A percentile compares a stretch with the other conserved stretches of the same genome.
Conservation (phyloP, 2,329 filamentous ascomycete species). For the Tolypocladium paradoxum region DNA sequence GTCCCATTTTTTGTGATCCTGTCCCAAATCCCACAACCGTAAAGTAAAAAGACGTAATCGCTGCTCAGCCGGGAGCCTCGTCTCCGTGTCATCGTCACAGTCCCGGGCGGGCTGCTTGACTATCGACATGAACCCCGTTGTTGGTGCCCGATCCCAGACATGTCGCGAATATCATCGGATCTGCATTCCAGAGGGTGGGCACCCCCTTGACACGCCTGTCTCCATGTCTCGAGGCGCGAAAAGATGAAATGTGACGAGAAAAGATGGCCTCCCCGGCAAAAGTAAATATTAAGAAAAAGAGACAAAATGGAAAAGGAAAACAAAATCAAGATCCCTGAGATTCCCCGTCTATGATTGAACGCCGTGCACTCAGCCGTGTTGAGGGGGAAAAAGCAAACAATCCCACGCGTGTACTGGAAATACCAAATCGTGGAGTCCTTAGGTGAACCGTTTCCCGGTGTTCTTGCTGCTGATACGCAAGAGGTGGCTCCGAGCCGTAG, state of each 20-base stretch:
- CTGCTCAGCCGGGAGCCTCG: slow-evolving; percentile 2
- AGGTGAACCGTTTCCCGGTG: slow-evolving; percentile 9
- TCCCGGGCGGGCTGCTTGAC: slow-evolving; percentile 3
- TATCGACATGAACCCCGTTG: neutral
- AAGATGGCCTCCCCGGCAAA: slow-evolving; percentile 2
- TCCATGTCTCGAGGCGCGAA: slow-evolving; percentile 6
- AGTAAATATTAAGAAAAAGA: slow-evolving; percentile 1
- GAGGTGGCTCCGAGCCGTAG: slow-evolving; percentile 24
- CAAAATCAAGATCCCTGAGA: slow-evolving; percentile 11
- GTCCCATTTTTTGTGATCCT: slow-evolving; percentile 4
- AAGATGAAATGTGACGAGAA: slow-evolving; percentile 7
- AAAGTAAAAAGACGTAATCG: slow-evolving; percentile 2
- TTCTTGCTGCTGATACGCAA: slow-evolving; percentile 27
- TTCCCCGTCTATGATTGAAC: slow-evolving; percentile 22
- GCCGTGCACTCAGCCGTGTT: slow-evolving; percentile 14
- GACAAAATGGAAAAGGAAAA: slow-evolving; percentile 4
- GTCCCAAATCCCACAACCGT: slow-evolving; percentile 8
- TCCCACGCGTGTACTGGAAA: slow-evolving; percentile 4
- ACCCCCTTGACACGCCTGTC: neutral
- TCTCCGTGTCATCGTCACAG: neutral
- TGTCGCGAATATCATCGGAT: slow-evolving; percentile 14
- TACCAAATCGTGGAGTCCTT: slow-evolving; percentile 1
- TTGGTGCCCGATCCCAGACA: slow-evolving; percentile 17
- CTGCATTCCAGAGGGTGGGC: slow-evolving; percentile 15
- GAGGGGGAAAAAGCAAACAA: slow-evolving; percentile 2